These are phyloP conservation scores for Candida namnaoensis DNA, from an alignment of 805 yeast genomes.

Conservation along the genomic window DNA sequence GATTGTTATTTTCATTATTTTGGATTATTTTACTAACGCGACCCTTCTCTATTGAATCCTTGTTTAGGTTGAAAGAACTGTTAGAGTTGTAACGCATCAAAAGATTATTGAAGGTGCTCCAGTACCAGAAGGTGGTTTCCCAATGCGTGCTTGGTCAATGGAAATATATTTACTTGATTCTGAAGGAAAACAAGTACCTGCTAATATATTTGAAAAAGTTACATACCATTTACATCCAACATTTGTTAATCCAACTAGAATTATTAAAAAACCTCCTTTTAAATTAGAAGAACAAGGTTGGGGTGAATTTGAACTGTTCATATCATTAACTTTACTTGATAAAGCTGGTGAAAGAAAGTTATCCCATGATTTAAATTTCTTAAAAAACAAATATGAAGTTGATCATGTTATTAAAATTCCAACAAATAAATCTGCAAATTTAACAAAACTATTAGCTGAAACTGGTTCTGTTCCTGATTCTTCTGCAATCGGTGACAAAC, in stretches of 20 bases:
- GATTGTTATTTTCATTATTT: too few relatives aligned
- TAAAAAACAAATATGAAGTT: slow-evolving; percentile 62
- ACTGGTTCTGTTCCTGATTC: slow-evolving; percentile 69
- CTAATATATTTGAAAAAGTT: slow-evolving; percentile 82
- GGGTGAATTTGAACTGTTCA: slow-evolving; percentile 94
- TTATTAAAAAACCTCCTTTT: slow-evolving; percentile 78
- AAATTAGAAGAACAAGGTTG: slow-evolving; percentile 89
- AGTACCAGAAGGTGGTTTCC: slow-evolving; percentile 82
- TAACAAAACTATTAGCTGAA: slow-evolving; percentile 67
- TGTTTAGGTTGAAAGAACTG: slow-evolving; percentile 62
- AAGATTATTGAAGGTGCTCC: slow-evolving; percentile 73
- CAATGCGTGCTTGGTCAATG: slow-evolving; percentile 91
- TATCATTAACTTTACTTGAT: slow-evolving; percentile 69
- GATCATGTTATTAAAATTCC: slow-evolving; percentile 79
- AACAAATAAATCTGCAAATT: slow-evolving; percentile 54
- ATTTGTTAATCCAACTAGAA: slow-evolving; percentile 79
- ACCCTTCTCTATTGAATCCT: too few relatives aligned
- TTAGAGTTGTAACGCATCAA: slow-evolving; percentile 82
- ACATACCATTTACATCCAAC: slow-evolving; percentile 94
- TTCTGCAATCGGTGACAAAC: slow-evolving; percentile 24
- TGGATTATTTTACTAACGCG: too few relatives aligned
- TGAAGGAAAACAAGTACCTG: slow-evolving; percentile 78
- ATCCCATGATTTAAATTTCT: slow-evolving; percentile 84
- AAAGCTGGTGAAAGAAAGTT: slow-evolving; percentile 84
- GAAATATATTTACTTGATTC: slow-evolving; percentile 68